Conservation (phyloP, 768 basidiomycete species). For the Tylopilus balloui region DNA sequence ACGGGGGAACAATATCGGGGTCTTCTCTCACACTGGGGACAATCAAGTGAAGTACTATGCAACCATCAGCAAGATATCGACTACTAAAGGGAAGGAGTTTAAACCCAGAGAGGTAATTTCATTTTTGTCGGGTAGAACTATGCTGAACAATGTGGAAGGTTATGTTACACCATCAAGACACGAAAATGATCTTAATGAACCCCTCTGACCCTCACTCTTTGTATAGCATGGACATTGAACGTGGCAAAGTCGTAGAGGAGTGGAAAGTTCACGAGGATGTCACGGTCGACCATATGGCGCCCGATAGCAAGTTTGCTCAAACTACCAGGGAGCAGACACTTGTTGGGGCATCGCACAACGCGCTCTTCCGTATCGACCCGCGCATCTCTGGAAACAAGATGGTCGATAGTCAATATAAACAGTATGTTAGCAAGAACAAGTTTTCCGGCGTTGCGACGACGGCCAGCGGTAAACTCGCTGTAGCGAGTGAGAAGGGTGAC, state of each 20-base stretch:
- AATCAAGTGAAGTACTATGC: slow-evolving; percentile 79
- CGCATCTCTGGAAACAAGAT: slow-evolving; percentile 89
- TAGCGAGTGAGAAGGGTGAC: slow-evolving; percentile 96
- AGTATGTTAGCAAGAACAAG: slow-evolving; percentile 91
- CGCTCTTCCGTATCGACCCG: slow-evolving; percentile 96
- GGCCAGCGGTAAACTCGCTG: slow-evolving; percentile 78
- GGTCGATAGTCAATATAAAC: slow-evolving; percentile 93
- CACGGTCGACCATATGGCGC: slow-evolving; percentile 83
- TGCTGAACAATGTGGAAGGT: slow-evolving; percentile 47
- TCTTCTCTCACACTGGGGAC: slow-evolving; percentile 72
- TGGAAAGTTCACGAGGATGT: slow-evolving; percentile 96
- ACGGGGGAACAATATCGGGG: slow-evolving; percentile 86
- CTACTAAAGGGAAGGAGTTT: slow-evolving; percentile 78
- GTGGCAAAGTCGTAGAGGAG: slow-evolving; percentile 95
- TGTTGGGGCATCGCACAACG: slow-evolving; percentile 90
- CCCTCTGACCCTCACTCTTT: slow-evolving; percentile 75
- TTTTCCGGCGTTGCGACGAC: slow-evolving; percentile 94
- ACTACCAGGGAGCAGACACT: slow-evolving; percentile 91
- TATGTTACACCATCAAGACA: slow-evolving; percentile 96
- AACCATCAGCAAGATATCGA: slow-evolving; percentile 79
- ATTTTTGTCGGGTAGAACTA: not conserved
- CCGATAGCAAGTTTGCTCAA: slow-evolving; percentile 91
- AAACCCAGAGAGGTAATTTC: slow-evolving; percentile 73
- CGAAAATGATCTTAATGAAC: slow-evolving; percentile 91
- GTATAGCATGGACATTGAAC: slow-evolving; percentile 88